Percentiles rank a stretch among this genome's conserved stretches.
Evolutionary conservation across 257 asterid species (phyloP).

Genomic region (Capsicum chinense): DNA sequence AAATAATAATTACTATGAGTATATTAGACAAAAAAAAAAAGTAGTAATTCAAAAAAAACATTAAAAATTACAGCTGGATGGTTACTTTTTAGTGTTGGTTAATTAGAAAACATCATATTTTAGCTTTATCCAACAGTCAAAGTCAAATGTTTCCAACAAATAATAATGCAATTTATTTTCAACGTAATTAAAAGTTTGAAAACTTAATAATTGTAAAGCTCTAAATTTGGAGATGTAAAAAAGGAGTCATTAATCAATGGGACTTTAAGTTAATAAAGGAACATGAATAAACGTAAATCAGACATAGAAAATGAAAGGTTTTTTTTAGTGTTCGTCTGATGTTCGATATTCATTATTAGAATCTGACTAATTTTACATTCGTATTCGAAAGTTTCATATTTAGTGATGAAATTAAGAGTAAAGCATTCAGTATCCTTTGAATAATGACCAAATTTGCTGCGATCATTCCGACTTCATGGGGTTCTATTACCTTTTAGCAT

Average conservation of each 20-base stretch:
- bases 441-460: too few species aligned
- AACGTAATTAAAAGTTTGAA: conserved; percentile 5
- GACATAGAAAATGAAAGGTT: background rate
- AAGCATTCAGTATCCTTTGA: too few species aligned
- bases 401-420: background rate
- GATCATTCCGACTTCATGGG: too few species aligned
- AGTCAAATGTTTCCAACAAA: conserved; percentile 27
- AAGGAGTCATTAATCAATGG: background rate
- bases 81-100: conserved; percentile 32
- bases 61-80: conserved; percentile 20
- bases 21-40: conserved; percentile 5
- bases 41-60: background rate
- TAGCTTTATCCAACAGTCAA: conserved; percentile 40
- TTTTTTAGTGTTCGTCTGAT: too few species aligned
- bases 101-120: conserved; percentile 24
- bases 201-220: background rate
- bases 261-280: background rate
- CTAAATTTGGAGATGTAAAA: background rate
- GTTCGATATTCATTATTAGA: background rate
- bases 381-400: background rate
- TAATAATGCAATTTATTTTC: conserved; percentile 11
- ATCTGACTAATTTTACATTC: background rate
- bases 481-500: too few species aligned
- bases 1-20: conserved; percentile 5
- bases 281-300: background rate